A percentile compares a stretch with the other conserved stretches of the same genome.
These are phyloP conservation scores for Daldinia vernicosa DNA, from an alignment of 495 filamentous ascomycete species.

Conservation along the genomic window DNA sequence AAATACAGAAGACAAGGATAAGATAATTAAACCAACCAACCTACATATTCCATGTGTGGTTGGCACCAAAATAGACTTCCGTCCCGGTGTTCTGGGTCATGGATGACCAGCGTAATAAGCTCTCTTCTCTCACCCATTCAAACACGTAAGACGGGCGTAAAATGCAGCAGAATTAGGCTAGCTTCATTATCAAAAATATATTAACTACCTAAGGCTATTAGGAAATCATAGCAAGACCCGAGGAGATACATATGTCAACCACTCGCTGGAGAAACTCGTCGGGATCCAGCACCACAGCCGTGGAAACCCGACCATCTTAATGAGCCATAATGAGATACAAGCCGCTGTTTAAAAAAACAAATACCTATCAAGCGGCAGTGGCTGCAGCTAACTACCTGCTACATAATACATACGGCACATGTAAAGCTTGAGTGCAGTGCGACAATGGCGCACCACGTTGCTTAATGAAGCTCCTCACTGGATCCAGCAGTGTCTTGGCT, in stretches of 20 bases:
- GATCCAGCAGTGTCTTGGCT: background rate
- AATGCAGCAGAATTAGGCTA: constrained; percentile 1
- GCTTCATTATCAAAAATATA: background rate
- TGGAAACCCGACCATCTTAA: background rate
- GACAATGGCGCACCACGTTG: background rate
- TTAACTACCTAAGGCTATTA: no score
- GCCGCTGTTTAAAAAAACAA: background rate
- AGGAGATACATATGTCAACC: constrained; percentile 4
- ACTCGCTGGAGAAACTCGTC: background rate
- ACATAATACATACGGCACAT: no score
- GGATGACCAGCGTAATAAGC: background rate
- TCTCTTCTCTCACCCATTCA: background rate
- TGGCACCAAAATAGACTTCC: constrained; percentile 3
- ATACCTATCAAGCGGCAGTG: background rate
- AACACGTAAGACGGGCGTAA: background rate
- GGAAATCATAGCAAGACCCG: background rate
- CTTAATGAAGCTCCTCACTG: background rate
- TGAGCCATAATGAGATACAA: background rate
- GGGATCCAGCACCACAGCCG: constrained; percentile 10
- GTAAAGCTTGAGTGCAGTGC: background rate
- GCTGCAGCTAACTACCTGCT: no score
- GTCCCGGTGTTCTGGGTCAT: constrained; percentile 22
- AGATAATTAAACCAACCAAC: background rate
- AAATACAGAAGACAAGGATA: background rate
- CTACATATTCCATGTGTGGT: background rate